These are phyloP conservation scores for Polytolypa hystricis DNA, from an alignment of 2,329 filamentous ascomycete species.

Conservation along the genomic window DNA sequence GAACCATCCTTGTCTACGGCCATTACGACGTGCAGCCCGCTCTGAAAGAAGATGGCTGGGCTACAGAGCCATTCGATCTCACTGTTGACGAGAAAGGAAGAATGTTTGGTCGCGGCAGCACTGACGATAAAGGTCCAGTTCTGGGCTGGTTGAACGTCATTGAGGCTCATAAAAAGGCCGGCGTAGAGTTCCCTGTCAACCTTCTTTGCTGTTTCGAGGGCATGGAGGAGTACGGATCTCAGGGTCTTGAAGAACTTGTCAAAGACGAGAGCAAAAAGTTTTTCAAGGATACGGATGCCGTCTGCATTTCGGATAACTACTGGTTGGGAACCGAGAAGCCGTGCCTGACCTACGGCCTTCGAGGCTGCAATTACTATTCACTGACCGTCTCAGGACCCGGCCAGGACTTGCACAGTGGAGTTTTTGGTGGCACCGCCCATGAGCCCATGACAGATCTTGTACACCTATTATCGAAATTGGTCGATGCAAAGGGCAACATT, in stretches of 20 bases:
- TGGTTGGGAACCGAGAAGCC: constrained; percentile 99
- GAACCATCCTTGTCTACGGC: constrained; percentile 91
- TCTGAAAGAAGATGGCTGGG: constrained; percentile 86
- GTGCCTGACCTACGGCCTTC: constrained; percentile 91
- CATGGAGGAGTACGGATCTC: constrained; percentile 98
- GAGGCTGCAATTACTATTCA: constrained; percentile 96
- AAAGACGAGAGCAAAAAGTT: constrained; percentile 80
- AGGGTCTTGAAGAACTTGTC: constrained; percentile 92
- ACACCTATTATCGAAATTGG: constrained; percentile 67
- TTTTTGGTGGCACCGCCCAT: constrained; percentile 91
- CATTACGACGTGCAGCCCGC: constrained; percentile 99
- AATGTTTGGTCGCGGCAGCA: constrained; percentile 93
- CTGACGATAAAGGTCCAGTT: constrained; percentile 96
- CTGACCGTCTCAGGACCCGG: constrained; percentile 82
- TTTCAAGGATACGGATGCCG: constrained; percentile 90
- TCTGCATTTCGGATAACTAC: constrained; percentile 99
- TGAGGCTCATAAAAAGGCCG: constrained; percentile 91
- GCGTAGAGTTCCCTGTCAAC: constrained; percentile 91
- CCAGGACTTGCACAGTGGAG: constrained; percentile 89
- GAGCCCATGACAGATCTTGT: constrained; percentile 98
- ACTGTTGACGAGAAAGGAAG: constrained; percentile 79
- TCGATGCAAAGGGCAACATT: constrained; percentile 86
- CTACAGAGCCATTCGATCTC: constrained; percentile 84
- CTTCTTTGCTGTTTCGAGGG: constrained; percentile 99
- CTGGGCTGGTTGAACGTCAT: constrained; percentile 97